These are phyloP conservation scores for Russula brevipes DNA, from an alignment of 768 basidiomycete genomes.

Conservation along the genomic window DNA sequence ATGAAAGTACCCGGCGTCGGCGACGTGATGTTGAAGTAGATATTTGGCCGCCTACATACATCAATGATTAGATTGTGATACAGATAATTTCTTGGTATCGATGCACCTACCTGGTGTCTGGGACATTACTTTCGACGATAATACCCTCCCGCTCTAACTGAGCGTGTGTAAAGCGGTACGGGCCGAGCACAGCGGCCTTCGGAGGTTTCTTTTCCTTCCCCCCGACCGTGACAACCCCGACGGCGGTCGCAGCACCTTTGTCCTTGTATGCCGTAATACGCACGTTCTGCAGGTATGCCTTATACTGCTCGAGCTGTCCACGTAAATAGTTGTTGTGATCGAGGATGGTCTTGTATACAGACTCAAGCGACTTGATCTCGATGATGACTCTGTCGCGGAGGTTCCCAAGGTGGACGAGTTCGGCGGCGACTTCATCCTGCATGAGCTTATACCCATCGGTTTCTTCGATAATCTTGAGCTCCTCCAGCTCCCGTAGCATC, in stretches of 20 bases:
- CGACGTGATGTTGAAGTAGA: constrained; percentile 98
- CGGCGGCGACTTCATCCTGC: constrained; percentile 95
- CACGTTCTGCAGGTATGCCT: constrained; percentile 97
- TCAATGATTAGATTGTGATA: constrained; percentile 18
- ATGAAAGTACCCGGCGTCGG: constrained; percentile 98
- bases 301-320: constrained; percentile 97
- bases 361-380: constrained; percentile 89
- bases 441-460: constrained; percentile 86
- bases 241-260: constrained; percentile 79
- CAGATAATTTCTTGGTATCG: constrained; percentile 4
- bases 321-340: constrained; percentile 98
- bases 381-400: constrained; percentile 90
- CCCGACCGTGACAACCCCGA: constrained; percentile 92
- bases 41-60: constrained; percentile 77
- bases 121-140: constrained; percentile 98
- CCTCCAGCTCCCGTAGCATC: constrained; percentile 94
- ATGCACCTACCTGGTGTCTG: constrained; percentile 80
- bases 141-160: constrained; percentile 99
- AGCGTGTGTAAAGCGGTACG: constrained; percentile 96
- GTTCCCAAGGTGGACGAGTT: constrained; percentile 94
- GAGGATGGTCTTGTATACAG: constrained; percentile 98
- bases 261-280: constrained; percentile 85
- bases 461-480: constrained; percentile 77
- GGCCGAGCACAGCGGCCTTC: constrained; percentile 85
- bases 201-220: constrained; percentile 94